phyloP scores from a whole-genome alignment of 108 stramenopile genomes.

The Seminavis robusta region DNA sequence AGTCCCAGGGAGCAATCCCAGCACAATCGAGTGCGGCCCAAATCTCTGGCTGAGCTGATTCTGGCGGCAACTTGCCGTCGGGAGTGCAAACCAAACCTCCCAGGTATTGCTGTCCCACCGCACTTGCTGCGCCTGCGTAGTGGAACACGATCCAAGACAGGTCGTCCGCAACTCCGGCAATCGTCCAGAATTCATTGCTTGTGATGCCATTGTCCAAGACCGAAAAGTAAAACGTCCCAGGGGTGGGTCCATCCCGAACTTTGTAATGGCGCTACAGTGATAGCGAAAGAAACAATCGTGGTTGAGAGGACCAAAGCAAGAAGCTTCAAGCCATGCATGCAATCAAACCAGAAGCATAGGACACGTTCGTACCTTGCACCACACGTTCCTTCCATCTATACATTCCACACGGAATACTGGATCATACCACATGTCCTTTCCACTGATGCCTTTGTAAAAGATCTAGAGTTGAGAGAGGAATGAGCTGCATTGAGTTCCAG shows the following conservation, averaged over 20 bases:
- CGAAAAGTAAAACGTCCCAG: constrained; percentile 68
- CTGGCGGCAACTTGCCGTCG: constrained; percentile 74
- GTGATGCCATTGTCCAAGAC: constrained; percentile 94
- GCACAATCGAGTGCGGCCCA: constrained; percentile 56
- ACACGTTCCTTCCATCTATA: constrained; percentile 86
- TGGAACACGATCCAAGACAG: constrained; percentile 89
- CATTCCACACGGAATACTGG: constrained; percentile 95
- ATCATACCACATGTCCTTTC: constrained; percentile 89
- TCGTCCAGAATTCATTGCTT: constrained; percentile 89
- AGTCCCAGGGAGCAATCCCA: constrained; percentile 90
- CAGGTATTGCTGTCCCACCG: constrained; percentile 87
- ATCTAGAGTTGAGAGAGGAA: constrained; percentile 20
- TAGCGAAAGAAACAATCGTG: constrained; percentile 11
- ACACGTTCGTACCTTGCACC: constrained; percentile 84
- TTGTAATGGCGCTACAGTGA: constrained; percentile 88
- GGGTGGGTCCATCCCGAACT: constrained; percentile 45
- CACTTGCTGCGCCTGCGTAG: constrained; percentile 90
- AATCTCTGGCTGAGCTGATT: constrained; percentile 39
- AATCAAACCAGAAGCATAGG: no score
- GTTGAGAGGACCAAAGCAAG: background rate
- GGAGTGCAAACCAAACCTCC: constrained; percentile 90
- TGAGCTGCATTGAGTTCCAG: no score
- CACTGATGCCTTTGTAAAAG: constrained; percentile 56
- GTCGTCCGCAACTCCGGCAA: constrained; percentile 89
- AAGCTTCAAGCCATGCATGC: no score